phyloP scores from a whole-genome alignment of 495 filamentous ascomycete species.

The Tuber calosporum region DNA sequence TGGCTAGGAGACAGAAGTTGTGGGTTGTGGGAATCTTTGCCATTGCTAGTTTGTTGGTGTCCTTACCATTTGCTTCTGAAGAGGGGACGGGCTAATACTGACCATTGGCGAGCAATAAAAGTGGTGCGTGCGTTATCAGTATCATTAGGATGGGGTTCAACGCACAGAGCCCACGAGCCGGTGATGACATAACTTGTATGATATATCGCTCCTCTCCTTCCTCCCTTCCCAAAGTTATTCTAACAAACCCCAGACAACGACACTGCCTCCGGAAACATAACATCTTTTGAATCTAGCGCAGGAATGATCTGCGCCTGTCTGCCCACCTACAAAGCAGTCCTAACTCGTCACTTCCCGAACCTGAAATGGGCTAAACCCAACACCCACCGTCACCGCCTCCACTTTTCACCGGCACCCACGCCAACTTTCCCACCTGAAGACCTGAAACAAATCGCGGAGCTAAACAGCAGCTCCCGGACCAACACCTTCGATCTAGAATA shows the following conservation, averaged over 20 bases:
- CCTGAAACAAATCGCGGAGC: background rate
- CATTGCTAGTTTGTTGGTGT: background rate
- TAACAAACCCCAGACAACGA: background rate
- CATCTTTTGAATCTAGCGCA: background rate
- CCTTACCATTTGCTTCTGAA: background rate
- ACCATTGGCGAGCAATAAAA: background rate
- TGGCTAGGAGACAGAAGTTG: background rate
- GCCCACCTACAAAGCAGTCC: conserved; percentile 1
- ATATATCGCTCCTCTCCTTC: background rate
- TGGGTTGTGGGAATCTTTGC: conserved; percentile 1
- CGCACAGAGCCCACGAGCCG: background rate
- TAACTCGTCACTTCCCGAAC: background rate
- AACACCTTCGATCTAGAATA: background rate
- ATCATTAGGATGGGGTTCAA: background rate
- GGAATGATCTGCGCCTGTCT: background rate
- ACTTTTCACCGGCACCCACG: background rate
- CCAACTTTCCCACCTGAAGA: background rate
- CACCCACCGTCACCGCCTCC: background rate
- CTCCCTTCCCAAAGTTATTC: background rate
- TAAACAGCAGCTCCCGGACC: background rate
- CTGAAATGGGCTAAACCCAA: background rate
- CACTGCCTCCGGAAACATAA: background rate
- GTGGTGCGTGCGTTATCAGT: background rate
- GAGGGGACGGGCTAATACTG: background rate
- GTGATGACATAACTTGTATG: background rate